These are phyloP conservation scores for Isoetes taiwanensis DNA, from an alignment of 75 land plant genomes.

Conservation along the genomic window DNA sequence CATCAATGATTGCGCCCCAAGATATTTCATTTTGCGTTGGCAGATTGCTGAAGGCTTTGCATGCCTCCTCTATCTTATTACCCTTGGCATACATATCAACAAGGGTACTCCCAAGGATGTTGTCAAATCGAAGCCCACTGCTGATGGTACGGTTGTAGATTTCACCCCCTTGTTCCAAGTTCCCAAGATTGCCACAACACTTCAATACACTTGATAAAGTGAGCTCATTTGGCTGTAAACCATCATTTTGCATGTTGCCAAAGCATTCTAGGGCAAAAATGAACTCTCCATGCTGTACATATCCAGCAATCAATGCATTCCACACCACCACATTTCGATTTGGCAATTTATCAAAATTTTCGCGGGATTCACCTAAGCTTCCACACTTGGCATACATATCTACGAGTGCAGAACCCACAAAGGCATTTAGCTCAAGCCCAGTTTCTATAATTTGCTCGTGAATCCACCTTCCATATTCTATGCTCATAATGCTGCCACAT, in stretches of 20 bases:
- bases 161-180: slow-evolving; percentile 15
- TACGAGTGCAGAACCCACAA: slow-evolving; percentile 8
- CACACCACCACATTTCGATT: slow-evolving; percentile 37
- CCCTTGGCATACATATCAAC: slow-evolving; percentile 34
- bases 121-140: slow-evolving; percentile 9
- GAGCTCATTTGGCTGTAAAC: slow-evolving; percentile 25
- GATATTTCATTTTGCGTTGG: not conserved
- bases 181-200: slow-evolving; percentile 16
- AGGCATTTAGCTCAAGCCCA: not conserved
- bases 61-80: slow-evolving; percentile 15
- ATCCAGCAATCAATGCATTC: slow-evolving; percentile 41
- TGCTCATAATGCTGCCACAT: not conserved
- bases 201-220: slow-evolving; percentile 23
- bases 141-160: slow-evolving; percentile 5
- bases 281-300: slow-evolving; percentile 16
- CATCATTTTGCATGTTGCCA: slow-evolving; percentile 28
- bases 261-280: slow-evolving; percentile 28
- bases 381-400: slow-evolving; percentile 8
- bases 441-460: slow-evolving; percentile 3
- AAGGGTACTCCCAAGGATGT: slow-evolving; percentile 17
- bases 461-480: slow-evolving; percentile 2
- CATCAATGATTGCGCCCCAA: slow-evolving; percentile 7
- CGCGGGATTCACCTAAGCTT: slow-evolving; percentile 7
- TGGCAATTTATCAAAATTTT: not conserved
- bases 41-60: slow-evolving; percentile 17